These are phyloP conservation scores for Aspergillus haitiensis DNA, from an alignment of 495 filamentous ascomycete species.

Conservation along the genomic window DNA sequence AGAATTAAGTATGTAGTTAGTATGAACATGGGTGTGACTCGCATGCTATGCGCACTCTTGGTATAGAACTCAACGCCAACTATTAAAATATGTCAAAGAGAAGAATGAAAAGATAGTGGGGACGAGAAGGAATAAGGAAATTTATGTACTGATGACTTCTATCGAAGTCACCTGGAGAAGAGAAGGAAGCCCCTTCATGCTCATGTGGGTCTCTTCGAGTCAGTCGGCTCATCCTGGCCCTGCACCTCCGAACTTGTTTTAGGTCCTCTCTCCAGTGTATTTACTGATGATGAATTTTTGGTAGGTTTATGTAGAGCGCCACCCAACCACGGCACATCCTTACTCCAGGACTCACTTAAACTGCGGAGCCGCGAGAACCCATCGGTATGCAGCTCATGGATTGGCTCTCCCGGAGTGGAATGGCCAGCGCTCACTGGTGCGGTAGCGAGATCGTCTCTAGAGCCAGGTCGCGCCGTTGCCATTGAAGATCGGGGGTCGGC, in stretches of 20 bases:
- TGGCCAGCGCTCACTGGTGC: constrained; percentile 28
- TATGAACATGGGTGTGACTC: constrained; percentile 5
- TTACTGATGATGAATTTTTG: constrained; percentile 6
- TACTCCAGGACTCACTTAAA: constrained; percentile 47
- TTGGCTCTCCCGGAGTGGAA: constrained; percentile 27
- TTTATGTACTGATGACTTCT: constrained; percentile 14
- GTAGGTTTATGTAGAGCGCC: constrained; percentile 24
- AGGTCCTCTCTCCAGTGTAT: neutral
- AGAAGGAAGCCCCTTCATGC: neutral
- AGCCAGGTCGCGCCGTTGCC: constrained; percentile 35
- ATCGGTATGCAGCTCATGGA: constrained; percentile 20
- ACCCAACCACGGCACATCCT: constrained; percentile 46
- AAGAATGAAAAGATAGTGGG: neutral
- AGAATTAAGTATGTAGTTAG: neutral
- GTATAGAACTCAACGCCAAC: constrained; percentile 13
- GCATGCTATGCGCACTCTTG: constrained; percentile 8
- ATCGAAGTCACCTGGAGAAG: neutral
- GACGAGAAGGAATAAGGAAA: neutral
- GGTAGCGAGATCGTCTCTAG: constrained; percentile 28
- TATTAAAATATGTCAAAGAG: neutral
- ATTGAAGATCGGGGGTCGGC: constrained; percentile 26
- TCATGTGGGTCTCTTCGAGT: neutral
- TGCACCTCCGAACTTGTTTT: neutral
- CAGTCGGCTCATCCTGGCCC: neutral
- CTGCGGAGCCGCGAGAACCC: constrained; percentile 40